Evolutionary conservation across 768 basidiomycete genomes (phyloP), one percentile per base, ranked within the genome.

Genomic region (Dioszegia hungarica): DNA sequence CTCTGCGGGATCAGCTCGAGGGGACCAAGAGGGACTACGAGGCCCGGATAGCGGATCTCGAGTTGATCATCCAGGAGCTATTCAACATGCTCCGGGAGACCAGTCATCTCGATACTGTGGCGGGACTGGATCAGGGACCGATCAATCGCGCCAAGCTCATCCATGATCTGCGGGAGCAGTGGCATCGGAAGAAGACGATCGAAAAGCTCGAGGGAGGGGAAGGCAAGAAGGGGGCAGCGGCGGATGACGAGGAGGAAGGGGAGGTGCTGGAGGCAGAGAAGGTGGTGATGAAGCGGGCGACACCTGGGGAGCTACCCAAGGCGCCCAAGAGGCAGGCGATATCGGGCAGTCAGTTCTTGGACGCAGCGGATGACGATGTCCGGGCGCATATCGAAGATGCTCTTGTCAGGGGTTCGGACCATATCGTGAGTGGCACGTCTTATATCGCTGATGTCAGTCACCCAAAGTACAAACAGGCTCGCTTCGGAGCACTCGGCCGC

Each of bases 41-140:
- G 69, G 88, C 90, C 56, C 84, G 84, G 64, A 90, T 97, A 55
- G 80, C 83, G 3, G 89, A 94, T 73, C 84, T 94, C 14, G 91
- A 95, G 70, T 82, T 86, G 12, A 89, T 95, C 79, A 93, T 94
- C 59, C 84, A 88, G 81, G 92, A 95, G 72, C 77, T 97, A 17
- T 98, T 93, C 79, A 82, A 87, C 64, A 94, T 95, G 90, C 80
- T 98, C 52, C 88, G 85, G 72, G 89, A 94, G 67, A 82, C 87
- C 33, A 66, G 69, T 22, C 85, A 87, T 14, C 82, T 90, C 34
- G 87, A 89, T 54, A 82, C 81, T 59, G 84, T 92, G 57, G 77
- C 88, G 19, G 88, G 77, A 28, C 86, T 73, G 80, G 82, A 82
- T 39, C 75, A 78, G 20, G 82, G 80, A 8, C 75, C 80, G 8